Conservation (phyloP, 2,329 filamentous ascomycete genomes). For the Pyrenophora teres region DNA sequence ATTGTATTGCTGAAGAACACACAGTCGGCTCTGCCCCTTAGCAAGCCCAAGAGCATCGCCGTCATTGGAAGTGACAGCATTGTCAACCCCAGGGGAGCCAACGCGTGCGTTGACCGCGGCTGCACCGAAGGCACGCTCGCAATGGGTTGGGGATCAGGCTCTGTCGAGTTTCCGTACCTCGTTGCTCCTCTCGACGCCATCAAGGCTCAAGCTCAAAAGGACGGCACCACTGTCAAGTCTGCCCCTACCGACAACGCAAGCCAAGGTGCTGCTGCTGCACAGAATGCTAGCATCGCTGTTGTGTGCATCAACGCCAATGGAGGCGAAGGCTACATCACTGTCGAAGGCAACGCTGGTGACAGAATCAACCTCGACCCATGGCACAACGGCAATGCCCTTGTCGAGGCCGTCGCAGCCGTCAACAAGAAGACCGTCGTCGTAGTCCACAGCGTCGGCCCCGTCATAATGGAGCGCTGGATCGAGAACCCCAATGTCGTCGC, state of each 20-base stretch:
- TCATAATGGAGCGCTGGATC: slow-evolving; percentile 45
- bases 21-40: slow-evolving; percentile 73
- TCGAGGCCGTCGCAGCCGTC: slow-evolving; percentile 43
- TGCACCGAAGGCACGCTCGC: slow-evolving; percentile 66
- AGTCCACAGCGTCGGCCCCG: slow-evolving; percentile 45
- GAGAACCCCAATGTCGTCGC: slow-evolving; percentile 46
- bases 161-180: slow-evolving; percentile 53
- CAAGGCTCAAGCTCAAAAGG: slow-evolving; percentile 42
- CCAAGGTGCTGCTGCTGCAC: slow-evolving; percentile 46
- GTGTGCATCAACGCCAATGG: slow-evolving; percentile 56
- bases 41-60: slow-evolving; percentile 63
- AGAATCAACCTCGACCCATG: slow-evolving; percentile 55
- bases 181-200: slow-evolving; percentile 52
- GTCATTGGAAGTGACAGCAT: slow-evolving; percentile 80
- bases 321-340: slow-evolving; percentile 57
- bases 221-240: slow-evolving; percentile 47
- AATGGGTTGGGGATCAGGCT: slow-evolving; percentile 70
- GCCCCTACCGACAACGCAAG: slow-evolving; percentile 48
- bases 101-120: slow-evolving; percentile 73
- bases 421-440: slow-evolving; percentile 48
- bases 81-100: slow-evolving; percentile 73
- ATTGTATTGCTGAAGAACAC: slow-evolving; percentile 66
- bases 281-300: slow-evolving; percentile 46
- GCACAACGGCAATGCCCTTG: slow-evolving; percentile 51
- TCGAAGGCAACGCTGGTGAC: slow-evolving; percentile 54